Evolutionary conservation across 495 filamentous ascomycete genomes (phyloP).

Genomic region (Sabuloglossum arenarium): DNA sequence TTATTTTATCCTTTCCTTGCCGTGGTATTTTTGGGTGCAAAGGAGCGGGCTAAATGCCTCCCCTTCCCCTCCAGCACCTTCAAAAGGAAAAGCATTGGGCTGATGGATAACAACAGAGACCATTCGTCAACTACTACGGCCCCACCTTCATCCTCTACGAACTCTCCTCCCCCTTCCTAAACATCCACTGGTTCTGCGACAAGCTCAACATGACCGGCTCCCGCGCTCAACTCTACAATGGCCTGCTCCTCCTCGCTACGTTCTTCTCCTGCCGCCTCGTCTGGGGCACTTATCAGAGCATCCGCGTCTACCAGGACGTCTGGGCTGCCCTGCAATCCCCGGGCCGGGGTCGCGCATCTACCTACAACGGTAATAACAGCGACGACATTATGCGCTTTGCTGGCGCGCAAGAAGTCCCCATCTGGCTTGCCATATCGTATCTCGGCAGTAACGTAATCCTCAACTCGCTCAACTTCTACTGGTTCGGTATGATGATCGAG

Average conservation of each 20-base stretch:
- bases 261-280: conserved; percentile 83
- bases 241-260: conserved; percentile 42
- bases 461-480: conserved; percentile 81
- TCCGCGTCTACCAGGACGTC: conserved; percentile 60
- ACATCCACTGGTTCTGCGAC: conserved; percentile 99
- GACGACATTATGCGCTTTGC: conserved; percentile 27
- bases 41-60: not conserved
- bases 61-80: not conserved
- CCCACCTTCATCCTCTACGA: conserved; percentile 92
- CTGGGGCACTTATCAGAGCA: conserved; percentile 75
- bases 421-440: conserved; percentile 65
- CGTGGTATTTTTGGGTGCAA: not conserved
- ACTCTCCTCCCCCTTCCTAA: conserved; percentile 81
- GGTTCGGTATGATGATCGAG: conserved; percentile 94
- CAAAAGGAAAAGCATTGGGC: not conserved
- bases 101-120: conserved; percentile 33
- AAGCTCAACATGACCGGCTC: conserved; percentile 90
- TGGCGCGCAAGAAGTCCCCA: conserved; percentile 34
- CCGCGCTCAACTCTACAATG: conserved; percentile 65
- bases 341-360: not conserved
- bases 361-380: not conserved
- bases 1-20: not conserved
- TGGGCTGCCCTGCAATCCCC: conserved; percentile 34
- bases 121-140: conserved; percentile 86
- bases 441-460: conserved; percentile 56